phyloP scores from a whole-genome alignment of 2,329 filamentous ascomycete genomes.

The Pseudogymnoascus sp. region DNA sequence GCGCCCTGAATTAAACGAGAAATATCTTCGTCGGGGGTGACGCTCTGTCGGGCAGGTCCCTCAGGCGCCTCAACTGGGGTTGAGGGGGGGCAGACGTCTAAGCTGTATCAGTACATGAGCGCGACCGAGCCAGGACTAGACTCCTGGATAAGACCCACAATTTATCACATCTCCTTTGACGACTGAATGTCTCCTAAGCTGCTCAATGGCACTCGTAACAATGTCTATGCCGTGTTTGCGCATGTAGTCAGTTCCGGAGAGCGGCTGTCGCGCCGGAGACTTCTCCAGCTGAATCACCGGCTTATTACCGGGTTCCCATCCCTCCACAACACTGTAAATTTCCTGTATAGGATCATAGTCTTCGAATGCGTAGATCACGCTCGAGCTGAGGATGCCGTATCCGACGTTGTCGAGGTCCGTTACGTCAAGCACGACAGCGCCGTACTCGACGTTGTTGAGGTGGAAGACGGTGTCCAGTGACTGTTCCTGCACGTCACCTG shows the following conservation, averaged over 20 bases:
- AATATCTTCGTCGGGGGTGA: not conserved
- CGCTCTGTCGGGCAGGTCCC: not conserved
- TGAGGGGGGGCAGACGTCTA: not conserved
- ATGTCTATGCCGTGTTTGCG: not conserved
- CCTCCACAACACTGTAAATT: not conserved
- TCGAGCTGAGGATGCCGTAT: not conserved
- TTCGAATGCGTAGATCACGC: not conserved
- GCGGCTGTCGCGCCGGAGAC: not conserved
- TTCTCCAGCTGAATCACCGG: not conserved
- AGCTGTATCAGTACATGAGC: not conserved
- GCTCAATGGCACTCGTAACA: not conserved
- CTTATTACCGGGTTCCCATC: not conserved
- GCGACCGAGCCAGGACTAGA: not conserved
- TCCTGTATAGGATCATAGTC: not conserved
- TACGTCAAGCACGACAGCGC: not conserved
- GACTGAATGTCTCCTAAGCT: not conserved
- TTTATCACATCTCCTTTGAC: not conserved
- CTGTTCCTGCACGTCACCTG: not conserved
- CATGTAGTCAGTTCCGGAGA: not conserved
- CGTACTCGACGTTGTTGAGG: not conserved
- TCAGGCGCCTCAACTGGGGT: not conserved
- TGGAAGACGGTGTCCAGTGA: not conserved
- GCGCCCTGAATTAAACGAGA: not conserved
- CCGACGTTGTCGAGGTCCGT: not conserved
- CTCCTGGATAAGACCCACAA: not conserved